These are phyloP conservation scores for Silene coronaria DNA, from an alignment of 179 eudicot species.

Conservation along the genomic window DNA sequence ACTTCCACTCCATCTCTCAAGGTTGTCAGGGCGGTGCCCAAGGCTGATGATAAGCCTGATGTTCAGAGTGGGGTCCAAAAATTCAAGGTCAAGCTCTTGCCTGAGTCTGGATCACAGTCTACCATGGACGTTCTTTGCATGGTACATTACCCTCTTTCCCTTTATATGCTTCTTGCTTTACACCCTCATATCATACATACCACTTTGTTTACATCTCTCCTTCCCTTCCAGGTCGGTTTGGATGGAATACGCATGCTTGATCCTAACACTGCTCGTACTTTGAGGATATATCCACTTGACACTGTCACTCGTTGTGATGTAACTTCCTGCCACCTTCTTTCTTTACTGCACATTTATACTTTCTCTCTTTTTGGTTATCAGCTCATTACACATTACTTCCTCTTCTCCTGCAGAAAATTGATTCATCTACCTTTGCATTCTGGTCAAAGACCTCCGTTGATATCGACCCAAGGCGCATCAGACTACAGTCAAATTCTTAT, in stretches of 20 bases:
- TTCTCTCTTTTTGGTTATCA: background rate
- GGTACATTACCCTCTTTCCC: conserved; percentile 35
- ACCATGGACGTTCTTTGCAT: conserved; percentile 87
- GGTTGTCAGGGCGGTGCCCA: conserved; percentile 78
- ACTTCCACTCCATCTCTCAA: conserved; percentile 27
- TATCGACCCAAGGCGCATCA: conserved; percentile 75
- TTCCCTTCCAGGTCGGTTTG: conserved; percentile 58
- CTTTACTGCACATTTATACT: background rate
- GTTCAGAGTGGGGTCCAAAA: conserved; percentile 71
- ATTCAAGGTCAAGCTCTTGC: conserved; percentile 78
- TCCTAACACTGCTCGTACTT: conserved; percentile 56
- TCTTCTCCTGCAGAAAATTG: conserved; percentile 44
- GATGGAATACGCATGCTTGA: conserved; percentile 94
- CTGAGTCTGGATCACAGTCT: conserved; percentile 69
- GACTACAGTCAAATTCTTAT: conserved; percentile 77
- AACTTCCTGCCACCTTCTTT: conserved; percentile 13
- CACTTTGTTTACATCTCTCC: background rate
- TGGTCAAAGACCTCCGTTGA: conserved; percentile 89
- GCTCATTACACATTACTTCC: background rate
- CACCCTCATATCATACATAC: too few species aligned
- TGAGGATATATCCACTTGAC: conserved; percentile 83
- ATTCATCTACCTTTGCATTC: conserved; percentile 70
- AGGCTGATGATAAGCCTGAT: conserved; percentile 52
- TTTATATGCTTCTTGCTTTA: too few species aligned
- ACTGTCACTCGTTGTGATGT: conserved; percentile 72